Conservation (phyloP, 371 early-diverging fungal species). For the Mucor plumbeus region DNA sequence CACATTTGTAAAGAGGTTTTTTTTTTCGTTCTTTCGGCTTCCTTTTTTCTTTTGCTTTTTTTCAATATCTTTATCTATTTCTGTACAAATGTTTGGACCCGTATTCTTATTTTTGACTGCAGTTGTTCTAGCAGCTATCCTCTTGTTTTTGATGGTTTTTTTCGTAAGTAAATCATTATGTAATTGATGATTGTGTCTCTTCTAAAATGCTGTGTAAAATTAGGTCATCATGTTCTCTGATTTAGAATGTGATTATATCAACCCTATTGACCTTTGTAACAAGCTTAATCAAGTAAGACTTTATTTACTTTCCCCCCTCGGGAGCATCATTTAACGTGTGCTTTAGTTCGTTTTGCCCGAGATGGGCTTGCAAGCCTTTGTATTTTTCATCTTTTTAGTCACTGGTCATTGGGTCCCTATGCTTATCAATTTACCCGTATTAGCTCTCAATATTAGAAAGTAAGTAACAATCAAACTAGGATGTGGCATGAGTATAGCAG, state of each 20-base stretch:
- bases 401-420: conserved; percentile 86
- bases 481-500: background rate
- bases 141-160: conserved; percentile 82
- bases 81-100: conserved; percentile 56
- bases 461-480: conserved; percentile 37
- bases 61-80: conserved; percentile 3
- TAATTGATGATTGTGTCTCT: too few species aligned
- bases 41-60: conserved; percentile 15
- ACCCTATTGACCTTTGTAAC: conserved; percentile 94
- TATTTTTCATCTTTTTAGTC: conserved; percentile 78
- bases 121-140: conserved; percentile 84
- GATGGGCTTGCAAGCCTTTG: conserved; percentile 76
- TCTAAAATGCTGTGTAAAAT: background rate
- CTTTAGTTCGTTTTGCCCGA: conserved; percentile 90
- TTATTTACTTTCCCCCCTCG: background rate
- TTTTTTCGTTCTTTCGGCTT: conserved; percentile 6
- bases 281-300: conserved; percentile 85
- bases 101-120: conserved; percentile 86
- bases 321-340: too few species aligned
- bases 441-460: conserved; percentile 82
- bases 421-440: conserved; percentile 81
- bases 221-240: conserved; percentile 90
- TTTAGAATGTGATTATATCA: conserved; percentile 95
- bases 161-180: conserved; percentile 16
- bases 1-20: background rate